These are phyloP conservation scores for Fragaria nilgerrensis DNA, from an alignment of 306 rosid genomes.

Conservation along the genomic window DNA sequence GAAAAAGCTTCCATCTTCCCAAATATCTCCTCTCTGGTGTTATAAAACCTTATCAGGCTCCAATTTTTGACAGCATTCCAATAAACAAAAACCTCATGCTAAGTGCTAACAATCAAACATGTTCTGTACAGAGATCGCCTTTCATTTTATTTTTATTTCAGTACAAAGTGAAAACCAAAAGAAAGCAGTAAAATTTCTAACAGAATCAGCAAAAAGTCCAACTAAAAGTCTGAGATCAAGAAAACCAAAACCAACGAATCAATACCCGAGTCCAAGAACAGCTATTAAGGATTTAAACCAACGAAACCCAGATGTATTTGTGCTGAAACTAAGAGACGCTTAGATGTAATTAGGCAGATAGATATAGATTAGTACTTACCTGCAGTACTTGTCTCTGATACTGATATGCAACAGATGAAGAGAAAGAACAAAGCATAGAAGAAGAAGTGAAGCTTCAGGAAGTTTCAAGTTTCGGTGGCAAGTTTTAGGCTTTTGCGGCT, in stretches of 20 bases:
- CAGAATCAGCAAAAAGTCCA: background rate
- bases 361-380: background rate
- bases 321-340: background rate
- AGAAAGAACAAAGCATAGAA: background rate
- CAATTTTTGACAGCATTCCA: background rate
- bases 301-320: background rate
- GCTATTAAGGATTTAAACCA: background rate
- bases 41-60: too few species aligned
- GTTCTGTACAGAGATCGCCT: background rate
- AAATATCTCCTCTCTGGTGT: background rate
- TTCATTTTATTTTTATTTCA: too few species aligned
- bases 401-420: background rate
- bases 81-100: background rate
- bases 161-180: background rate
- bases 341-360: background rate
- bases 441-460: slow-evolving; percentile 2
- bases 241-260: background rate
- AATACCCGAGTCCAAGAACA: background rate
- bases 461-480: background rate
- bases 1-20: too few species aligned
- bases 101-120: background rate
- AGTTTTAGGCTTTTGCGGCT: background rate
- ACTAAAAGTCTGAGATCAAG: background rate
- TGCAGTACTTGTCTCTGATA: background rate
- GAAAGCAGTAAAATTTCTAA: background rate